Evolutionary conservation across 768 basidiomycete species (phyloP).

Genomic region (Macrolepiota fuliginosa): DNA sequence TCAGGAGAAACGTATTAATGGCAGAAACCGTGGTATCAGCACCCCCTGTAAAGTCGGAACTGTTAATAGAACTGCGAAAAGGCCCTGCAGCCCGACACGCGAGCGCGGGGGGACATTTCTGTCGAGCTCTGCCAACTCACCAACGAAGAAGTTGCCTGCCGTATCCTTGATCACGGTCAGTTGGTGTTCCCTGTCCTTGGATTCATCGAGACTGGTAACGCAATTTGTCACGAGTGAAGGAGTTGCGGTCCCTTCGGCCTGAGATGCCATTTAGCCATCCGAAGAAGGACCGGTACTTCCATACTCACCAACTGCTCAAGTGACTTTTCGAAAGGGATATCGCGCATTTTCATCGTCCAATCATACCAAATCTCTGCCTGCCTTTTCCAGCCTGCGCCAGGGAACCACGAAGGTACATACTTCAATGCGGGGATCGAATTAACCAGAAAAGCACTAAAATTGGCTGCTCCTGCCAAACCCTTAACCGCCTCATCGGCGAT

Average conservation of each 20-base stretch:
- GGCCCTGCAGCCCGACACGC: neutral
- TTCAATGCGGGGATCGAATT: constrained; percentile 31
- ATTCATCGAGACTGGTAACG: constrained; percentile 16
- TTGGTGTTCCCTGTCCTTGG: constrained; percentile 14
- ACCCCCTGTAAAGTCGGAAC: constrained; percentile 13
- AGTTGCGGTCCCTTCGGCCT: constrained; percentile 18
- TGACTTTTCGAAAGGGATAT: constrained; percentile 24
- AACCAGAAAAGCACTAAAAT: constrained; percentile 33
- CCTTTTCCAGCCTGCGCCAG: constrained; percentile 34
- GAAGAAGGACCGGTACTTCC: neutral
- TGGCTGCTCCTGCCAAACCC: constrained; percentile 25
- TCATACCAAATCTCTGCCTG: constrained; percentile 31
- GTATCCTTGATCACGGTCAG: constrained; percentile 18
- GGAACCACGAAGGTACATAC: constrained; percentile 37
- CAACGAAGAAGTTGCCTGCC: constrained; percentile 22
- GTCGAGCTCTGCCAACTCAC: constrained; percentile 6
- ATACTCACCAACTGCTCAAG: constrained; percentile 19
- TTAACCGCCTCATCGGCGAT: constrained; percentile 27
- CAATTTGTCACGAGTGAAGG: constrained; percentile 18
- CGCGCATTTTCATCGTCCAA: constrained; percentile 21
- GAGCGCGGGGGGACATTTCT: neutral
- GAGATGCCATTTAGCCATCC: neutral
- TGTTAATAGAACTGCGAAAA: neutral
- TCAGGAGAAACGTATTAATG: constrained; percentile 19
- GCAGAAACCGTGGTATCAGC: constrained; percentile 22